These are phyloP conservation scores for Didymella pinodella DNA, from an alignment of 2,329 filamentous ascomycete species.

Conservation along the genomic window DNA sequence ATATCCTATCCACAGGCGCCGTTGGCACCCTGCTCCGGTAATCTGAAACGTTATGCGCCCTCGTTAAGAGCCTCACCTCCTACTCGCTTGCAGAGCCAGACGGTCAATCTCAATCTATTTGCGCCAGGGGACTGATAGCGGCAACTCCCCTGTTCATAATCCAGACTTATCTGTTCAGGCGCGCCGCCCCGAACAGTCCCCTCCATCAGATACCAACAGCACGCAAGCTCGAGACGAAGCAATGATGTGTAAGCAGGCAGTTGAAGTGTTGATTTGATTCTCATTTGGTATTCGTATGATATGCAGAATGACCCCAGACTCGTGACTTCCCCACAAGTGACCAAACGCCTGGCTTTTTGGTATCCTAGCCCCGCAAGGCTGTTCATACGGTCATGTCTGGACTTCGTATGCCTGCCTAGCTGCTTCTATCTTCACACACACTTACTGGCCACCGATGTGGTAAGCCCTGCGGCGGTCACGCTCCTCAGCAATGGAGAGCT, in stretches of 20 bases:
- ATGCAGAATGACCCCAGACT: slow-evolving; percentile 43
- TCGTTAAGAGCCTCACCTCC: slow-evolving; percentile 18
- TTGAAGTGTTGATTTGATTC: slow-evolving; percentile 36
- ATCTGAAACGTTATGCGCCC: slow-evolving; percentile 20
- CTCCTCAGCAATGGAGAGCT: slow-evolving; percentile 98
- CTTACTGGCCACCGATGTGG: slow-evolving; percentile 62
- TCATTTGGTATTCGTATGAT: slow-evolving; percentile 47
- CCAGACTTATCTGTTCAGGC: slow-evolving; percentile 13
- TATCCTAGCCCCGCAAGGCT: slow-evolving; percentile 39
- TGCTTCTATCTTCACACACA: slow-evolving; percentile 23
- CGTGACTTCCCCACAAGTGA: slow-evolving; percentile 43
- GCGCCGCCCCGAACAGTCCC: neutral
- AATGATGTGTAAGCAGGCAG: slow-evolving; percentile 14
- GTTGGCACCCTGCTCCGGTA: slow-evolving; percentile 11
- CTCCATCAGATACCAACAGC: slow-evolving; percentile 7
- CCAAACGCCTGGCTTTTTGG: slow-evolving; percentile 49
- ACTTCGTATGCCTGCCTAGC: slow-evolving; percentile 39
- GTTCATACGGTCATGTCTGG: slow-evolving; percentile 38
- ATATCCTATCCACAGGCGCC: neutral
- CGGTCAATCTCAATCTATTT: slow-evolving; percentile 21
- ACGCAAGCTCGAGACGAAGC: slow-evolving; percentile 14
- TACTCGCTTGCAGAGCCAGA: slow-evolving; percentile 9
- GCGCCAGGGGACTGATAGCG: slow-evolving; percentile 17
- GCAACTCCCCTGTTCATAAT: slow-evolving; percentile 10
- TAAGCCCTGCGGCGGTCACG: slow-evolving; percentile 91